These are phyloP conservation scores for Platanthera guangdongensis DNA, from an alignment of 106 monocot genomes.

Conservation along the genomic window DNA sequence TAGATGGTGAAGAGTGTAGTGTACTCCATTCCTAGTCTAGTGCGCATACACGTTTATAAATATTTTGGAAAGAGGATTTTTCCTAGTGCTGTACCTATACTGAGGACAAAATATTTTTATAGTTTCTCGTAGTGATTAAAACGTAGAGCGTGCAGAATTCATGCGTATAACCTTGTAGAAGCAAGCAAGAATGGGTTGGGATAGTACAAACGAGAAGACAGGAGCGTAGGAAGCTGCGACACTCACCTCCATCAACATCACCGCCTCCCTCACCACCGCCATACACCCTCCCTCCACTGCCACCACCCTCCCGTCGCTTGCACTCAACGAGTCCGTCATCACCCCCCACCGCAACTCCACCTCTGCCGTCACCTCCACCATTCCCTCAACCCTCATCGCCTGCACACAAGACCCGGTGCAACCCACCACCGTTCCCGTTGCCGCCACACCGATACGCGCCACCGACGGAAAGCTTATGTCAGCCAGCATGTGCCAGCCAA, in stretches of 20 bases:
- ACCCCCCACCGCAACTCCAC: conserved; percentile 12
- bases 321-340: conserved; percentile 2
- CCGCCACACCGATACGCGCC: conserved; percentile 30
- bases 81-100: no score
- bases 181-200: no score
- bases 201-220: no score
- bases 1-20: no score
- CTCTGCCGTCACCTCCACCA: not conserved
- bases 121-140: no score
- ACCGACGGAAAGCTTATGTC: conserved; percentile 16
- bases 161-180: no score
- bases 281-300: conserved; percentile 1
- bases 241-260: conserved; percentile 20
- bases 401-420: conserved; percentile 29
- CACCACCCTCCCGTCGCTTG: conserved; percentile 16
- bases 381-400: conserved; percentile 4
- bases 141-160: no score
- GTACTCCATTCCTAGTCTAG: no score
- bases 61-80: no score
- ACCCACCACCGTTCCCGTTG: conserved; percentile 11
- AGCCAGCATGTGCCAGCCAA: conserved; percentile 49
- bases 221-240: no score
- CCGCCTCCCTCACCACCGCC: conserved; percentile 2
- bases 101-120: no score
- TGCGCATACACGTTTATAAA: no score